Percentiles rank a stretch among this genome's conserved stretches.
Evolutionary conservation across 2,329 filamentous ascomycete genomes (phyloP).

Genomic region (Knufia fluminis): DNA sequence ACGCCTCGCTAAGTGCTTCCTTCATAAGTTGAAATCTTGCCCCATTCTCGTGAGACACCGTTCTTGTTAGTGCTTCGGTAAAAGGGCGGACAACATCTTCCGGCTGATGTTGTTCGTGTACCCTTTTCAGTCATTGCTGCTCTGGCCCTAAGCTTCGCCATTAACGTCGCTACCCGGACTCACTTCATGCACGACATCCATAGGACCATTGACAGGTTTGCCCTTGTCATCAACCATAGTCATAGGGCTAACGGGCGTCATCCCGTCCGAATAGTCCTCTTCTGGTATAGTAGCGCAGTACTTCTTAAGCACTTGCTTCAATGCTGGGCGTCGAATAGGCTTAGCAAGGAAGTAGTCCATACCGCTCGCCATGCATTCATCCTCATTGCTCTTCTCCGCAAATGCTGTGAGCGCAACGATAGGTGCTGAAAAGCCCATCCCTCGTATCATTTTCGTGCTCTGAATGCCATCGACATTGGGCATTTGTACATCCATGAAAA

Average conservation of each 20-base stretch:
- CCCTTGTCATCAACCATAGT: background rate
- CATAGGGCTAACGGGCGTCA: background rate
- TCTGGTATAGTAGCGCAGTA: conserved; percentile 74
- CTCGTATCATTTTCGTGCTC: conserved; percentile 72
- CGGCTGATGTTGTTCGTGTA: background rate
- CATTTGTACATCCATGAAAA: conserved; percentile 96
- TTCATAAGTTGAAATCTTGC: too few species aligned
- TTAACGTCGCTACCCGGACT: background rate
- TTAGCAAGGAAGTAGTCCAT: conserved; percentile 83
- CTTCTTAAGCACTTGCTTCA: conserved; percentile 75
- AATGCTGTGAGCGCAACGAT: conserved; percentile 90
- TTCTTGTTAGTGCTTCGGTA: too few species aligned
- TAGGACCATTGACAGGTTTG: background rate
- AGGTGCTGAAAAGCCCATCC: conserved; percentile 77
- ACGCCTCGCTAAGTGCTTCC: too few species aligned
- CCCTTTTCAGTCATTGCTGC: background rate
- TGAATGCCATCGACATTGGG: conserved; percentile 84
- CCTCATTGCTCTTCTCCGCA: conserved; percentile 79
- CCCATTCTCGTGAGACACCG: too few species aligned
- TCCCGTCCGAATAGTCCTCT: conserved; percentile 40
- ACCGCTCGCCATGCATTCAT: conserved; percentile 75
- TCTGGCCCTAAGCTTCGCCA: background rate
- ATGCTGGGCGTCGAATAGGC: conserved; percentile 67
- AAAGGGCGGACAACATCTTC: too few species aligned
- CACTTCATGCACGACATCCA: background rate